These are phyloP conservation scores for Citrus maxima DNA, from an alignment of 345 rosid species.

Conservation along the genomic window DNA sequence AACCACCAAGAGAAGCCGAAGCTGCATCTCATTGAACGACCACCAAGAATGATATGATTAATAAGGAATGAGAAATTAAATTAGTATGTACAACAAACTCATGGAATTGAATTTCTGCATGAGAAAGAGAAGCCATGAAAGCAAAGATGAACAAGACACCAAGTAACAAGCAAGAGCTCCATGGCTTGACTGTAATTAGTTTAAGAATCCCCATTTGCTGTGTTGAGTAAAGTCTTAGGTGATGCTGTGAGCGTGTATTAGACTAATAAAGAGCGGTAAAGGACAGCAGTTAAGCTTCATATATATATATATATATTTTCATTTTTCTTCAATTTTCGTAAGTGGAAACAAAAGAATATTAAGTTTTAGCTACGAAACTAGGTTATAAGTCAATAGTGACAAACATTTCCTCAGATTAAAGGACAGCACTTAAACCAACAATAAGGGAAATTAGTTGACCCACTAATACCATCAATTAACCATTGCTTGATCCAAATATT, in stretches of 20 bases:
- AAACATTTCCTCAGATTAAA: not conserved
- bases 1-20: too few relatives aligned
- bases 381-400: constrained; percentile 35
- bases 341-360: too few relatives aligned
- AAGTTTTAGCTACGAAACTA: constrained; percentile 12
- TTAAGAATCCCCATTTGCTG: constrained; percentile 25
- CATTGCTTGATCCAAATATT: not conserved
- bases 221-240: not conserved
- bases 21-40: too few relatives aligned
- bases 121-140: constrained; percentile 36
- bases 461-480: constrained; percentile 17
- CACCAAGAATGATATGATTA: not conserved
- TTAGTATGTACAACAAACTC: constrained; percentile 61
- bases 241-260: not conserved
- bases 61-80: not conserved
- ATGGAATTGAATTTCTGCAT: constrained; percentile 62
- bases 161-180: constrained; percentile 15
- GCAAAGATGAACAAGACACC: constrained; percentile 30
- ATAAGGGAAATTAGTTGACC: constrained; percentile 47
- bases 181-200: constrained; percentile 11
- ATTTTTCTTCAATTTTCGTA: not conserved
- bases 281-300: not conserved
- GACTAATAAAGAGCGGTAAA: constrained; percentile 11
- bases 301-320: not conserved
- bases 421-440: constrained; percentile 19